Percentiles rank a stretch among this genome's conserved stretches.
These are phyloP conservation scores for Lactarius psammicola DNA, from an alignment of 768 basidiomycete genomes.

Conservation along the genomic window DNA sequence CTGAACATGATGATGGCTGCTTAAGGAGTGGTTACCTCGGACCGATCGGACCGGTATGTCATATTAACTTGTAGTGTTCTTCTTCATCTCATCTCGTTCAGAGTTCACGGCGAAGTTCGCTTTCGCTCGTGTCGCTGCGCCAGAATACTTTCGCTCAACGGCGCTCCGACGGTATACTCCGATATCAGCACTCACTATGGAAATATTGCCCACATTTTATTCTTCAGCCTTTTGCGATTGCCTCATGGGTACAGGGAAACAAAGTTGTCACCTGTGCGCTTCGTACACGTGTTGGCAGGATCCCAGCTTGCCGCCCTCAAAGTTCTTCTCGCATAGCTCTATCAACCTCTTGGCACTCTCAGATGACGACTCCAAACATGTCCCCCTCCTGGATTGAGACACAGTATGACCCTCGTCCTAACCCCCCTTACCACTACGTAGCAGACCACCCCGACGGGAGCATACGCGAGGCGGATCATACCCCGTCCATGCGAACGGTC, in stretches of 20 bases:
- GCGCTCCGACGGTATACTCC: background rate
- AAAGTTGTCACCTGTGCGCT: conserved; percentile 19
- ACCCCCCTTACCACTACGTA: background rate
- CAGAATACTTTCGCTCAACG: conserved; percentile 1
- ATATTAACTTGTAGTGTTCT: background rate
- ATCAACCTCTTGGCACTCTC: conserved; percentile 6
- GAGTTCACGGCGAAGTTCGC: background rate
- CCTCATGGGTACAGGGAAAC: conserved; percentile 23
- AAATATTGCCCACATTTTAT: background rate
- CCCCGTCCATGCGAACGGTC: background rate
- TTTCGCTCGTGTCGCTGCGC: background rate
- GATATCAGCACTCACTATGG: background rate
- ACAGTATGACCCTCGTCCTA: conserved; percentile 7
- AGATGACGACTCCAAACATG: conserved; percentile 3
- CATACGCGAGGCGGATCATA: conserved; percentile 16
- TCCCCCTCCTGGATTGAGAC: conserved; percentile 21
- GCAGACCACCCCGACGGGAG: conserved; percentile 9
- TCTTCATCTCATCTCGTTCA: background rate
- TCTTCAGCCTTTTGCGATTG: background rate
- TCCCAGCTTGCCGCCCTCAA: conserved; percentile 3
- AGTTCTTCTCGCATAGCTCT: conserved; percentile 9
- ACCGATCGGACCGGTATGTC: background rate
- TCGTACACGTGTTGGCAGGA: conserved; percentile 22
- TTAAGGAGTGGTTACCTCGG: background rate
- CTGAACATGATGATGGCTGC: background rate